Evolutionary conservation across 345 rosid genomes (phyloP).

Genomic region (Salix arbutifolia): DNA sequence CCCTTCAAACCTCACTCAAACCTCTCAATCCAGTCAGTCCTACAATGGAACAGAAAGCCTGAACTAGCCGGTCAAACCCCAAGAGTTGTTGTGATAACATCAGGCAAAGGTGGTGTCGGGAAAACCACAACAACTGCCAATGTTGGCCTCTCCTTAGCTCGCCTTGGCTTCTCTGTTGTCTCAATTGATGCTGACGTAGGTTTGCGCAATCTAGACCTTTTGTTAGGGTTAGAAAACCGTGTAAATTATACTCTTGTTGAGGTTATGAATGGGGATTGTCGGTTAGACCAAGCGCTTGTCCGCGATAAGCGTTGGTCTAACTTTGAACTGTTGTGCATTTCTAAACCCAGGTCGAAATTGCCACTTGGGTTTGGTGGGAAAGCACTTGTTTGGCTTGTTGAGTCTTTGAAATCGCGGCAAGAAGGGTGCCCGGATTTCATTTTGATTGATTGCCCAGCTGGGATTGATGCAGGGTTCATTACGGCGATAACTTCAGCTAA

Average conservation of each 20-base stretch:
- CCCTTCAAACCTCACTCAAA: constrained; percentile 4
- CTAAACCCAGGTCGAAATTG: constrained; percentile 88
- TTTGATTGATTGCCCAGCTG: constrained; percentile 86
- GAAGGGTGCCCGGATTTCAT: constrained; percentile 85
- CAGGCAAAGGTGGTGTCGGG: constrained; percentile 98
- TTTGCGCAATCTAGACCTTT: constrained; percentile 90
- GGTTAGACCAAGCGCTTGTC: constrained; percentile 91
- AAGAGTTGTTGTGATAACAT: constrained; percentile 92
- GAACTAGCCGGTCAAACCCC: constrained; percentile 89
- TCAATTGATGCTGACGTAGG: constrained; percentile 93
- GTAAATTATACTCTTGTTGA: constrained; percentile 91
- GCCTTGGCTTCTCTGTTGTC: constrained; percentile 88
- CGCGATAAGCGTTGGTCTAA: constrained; percentile 96
- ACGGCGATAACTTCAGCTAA: constrained; percentile 97
- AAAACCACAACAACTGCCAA: constrained; percentile 98
- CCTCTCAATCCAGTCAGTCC: constrained; percentile 47
- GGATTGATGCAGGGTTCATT: constrained; percentile 98
- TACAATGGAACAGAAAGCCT: constrained; percentile 91
- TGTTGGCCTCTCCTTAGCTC: constrained; percentile 93
- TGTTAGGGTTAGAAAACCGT: constrained; percentile 87
- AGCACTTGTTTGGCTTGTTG: constrained; percentile 87
- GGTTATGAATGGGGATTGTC: constrained; percentile 87
- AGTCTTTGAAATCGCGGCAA: constrained; percentile 58
- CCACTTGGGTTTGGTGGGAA: constrained; percentile 93
- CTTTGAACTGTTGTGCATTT: constrained; percentile 84